A percentile compares a stretch with the other conserved stretches of the same genome.
Evolutionary conservation across 768 basidiomycete species (phyloP).

Genomic region (Lanmaoa pseudosensibilis): DNA sequence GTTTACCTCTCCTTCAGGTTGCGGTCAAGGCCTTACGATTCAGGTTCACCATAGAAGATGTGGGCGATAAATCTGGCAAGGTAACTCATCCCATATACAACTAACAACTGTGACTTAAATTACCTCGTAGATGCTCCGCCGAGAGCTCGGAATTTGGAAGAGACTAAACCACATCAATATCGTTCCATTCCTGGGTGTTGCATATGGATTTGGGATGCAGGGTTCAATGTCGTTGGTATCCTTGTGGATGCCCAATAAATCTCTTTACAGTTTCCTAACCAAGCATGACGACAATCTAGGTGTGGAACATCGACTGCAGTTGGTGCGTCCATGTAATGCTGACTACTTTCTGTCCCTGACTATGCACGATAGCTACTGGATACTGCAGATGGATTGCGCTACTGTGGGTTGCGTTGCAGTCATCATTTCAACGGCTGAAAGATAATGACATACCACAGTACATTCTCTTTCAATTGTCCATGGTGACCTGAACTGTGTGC

Average conservation of each 20-base stretch:
- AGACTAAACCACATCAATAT: slow-evolving; percentile 26
- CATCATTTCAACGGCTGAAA: not conserved
- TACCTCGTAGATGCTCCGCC: slow-evolving; percentile 18
- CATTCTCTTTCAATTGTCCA: slow-evolving; percentile 20
- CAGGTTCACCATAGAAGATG: not conserved
- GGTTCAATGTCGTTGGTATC: slow-evolving; percentile 29
- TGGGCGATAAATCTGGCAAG: not conserved
- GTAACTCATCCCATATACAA: not conserved
- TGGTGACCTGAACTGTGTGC: slow-evolving; percentile 21
- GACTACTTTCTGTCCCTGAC: slow-evolving; percentile 15
- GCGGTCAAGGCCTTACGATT: slow-evolving; percentile 26
- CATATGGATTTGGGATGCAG: slow-evolving; percentile 23
- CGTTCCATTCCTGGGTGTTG: slow-evolving; percentile 22
- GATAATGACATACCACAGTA: not conserved
- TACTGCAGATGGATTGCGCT: slow-evolving; percentile 14
- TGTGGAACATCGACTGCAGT: slow-evolving; percentile 2
- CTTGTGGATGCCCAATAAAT: slow-evolving; percentile 32
- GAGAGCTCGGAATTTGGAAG: slow-evolving; percentile 33
- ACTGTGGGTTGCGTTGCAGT: slow-evolving; percentile 8
- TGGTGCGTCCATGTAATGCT: slow-evolving; percentile 15
- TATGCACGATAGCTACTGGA: slow-evolving; percentile 16
- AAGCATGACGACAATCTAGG: slow-evolving; percentile 4
- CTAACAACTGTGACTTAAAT: fast-evolving
- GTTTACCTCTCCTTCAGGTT: slow-evolving; percentile 10
- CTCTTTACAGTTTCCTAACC: slow-evolving; percentile 16